phyloP scores from a whole-genome alignment of 2,329 filamentous ascomycete species.

The Xylaria sp. region DNA sequence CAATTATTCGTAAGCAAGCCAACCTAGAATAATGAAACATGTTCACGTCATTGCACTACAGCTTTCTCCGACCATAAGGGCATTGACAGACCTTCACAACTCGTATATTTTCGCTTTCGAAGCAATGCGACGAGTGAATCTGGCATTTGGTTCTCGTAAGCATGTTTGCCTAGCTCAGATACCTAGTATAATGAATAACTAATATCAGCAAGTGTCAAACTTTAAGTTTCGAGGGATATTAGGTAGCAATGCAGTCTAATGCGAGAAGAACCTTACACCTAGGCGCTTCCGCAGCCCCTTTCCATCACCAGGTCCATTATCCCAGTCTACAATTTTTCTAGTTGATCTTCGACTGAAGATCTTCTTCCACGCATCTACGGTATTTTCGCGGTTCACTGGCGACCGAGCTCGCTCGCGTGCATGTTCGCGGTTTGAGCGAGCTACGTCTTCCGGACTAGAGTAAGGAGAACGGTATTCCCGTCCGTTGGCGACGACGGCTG shows the following conservation, averaged over 20 bases:
- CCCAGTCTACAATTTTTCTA: constrained; percentile 7
- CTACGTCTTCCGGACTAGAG: constrained; percentile 15
- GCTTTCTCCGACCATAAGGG: background rate
- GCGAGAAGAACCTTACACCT: constrained; percentile 33
- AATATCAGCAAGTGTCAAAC: background rate
- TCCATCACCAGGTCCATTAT: constrained; percentile 9
- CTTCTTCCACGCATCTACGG: constrained; percentile 50
- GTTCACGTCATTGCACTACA: background rate
- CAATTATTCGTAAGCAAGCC: constrained; percentile 2
- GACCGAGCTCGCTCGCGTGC: constrained; percentile 14
- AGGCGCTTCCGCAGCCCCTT: constrained; percentile 30
- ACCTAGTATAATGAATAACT: constrained; percentile 55
- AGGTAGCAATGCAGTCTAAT: background rate
- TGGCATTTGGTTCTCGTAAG: constrained; percentile 80
- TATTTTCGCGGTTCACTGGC: constrained; percentile 34
- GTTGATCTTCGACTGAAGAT: constrained; percentile 42
- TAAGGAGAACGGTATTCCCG: constrained; percentile 41
- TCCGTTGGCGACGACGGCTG: background rate
- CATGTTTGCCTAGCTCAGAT: constrained; percentile 76
- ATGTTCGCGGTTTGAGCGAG: constrained; percentile 21
- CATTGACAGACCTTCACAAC: constrained; percentile 59
- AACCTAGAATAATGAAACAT: background rate
- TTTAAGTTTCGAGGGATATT: background rate
- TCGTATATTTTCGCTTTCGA: constrained; percentile 66
- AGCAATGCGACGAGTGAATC: constrained; percentile 73